Evolutionary conservation across 2,329 filamentous ascomycete species (phyloP), one percentile per base, ranked within the genome.

Genomic region (Fusarium stilboides): DNA sequence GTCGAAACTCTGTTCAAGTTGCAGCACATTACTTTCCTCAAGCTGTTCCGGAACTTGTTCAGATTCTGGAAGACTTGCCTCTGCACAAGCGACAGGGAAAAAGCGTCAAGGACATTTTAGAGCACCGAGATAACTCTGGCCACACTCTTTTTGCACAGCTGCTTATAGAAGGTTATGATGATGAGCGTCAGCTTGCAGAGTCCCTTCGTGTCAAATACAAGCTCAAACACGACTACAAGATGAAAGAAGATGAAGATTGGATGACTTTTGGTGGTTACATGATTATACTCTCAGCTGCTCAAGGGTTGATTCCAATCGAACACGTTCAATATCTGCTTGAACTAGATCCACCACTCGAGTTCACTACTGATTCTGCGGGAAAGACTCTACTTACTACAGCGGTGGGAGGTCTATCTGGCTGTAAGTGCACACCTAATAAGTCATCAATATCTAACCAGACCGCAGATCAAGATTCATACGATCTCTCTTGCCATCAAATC

Each of bases 301-400:
- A 54, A 26, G 56, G 49, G 3, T 19, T 58, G 22, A 24, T 45
- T 17, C 47, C 47, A 1, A 17, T 54, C 2, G 49, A 45, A 1
- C 31, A 53, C 8, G 13, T 54, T 1, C 31, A 31, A 3, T 58
- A 58, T 2, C 22, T 58, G 2, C 26, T 58, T 0, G 20, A n/a
- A 3, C 7, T 54, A 5, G 13, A 45, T 26, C 4, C 24, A 19
- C 39, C 15, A 6, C 40, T 31, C 0, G 40, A 45, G 3, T 58
- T 53, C 6, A 7, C 2, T 3, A 37, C 22, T 2, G 17, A 22
- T 0, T 24, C 22, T 2, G 1, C 14, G 0, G 55, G 55, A 0
- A 40, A 22, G 17, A 58, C 47, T 1, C n/a, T 58, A 1, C 6
- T 58, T 4, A 3, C 3, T 0, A 33, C 14, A 14, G 47, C 55